Conservation (phyloP, 225 moss, liverwort and hornwort genomes). For the Polytrichum formosum region DNA sequence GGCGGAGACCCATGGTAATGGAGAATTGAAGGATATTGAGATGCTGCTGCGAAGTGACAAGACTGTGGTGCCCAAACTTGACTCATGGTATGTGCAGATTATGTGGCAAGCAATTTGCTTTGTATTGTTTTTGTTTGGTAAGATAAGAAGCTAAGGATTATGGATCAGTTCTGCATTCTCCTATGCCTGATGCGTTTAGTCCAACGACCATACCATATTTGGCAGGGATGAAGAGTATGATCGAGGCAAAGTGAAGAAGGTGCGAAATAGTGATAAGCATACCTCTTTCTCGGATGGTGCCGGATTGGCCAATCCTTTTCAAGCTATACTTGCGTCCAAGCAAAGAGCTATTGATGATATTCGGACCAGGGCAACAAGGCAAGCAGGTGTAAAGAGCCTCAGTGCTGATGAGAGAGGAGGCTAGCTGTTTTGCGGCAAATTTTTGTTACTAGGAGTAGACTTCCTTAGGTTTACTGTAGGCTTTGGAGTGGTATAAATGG, state of each 20-base stretch:
- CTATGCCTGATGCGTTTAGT: neutral
- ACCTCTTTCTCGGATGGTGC: slow-evolving; percentile 20
- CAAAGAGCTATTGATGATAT: slow-evolving; percentile 18
- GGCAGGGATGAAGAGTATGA: slow-evolving; percentile 65
- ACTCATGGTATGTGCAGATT: slow-evolving; percentile 29
- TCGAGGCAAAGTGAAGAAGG: slow-evolving; percentile 55
- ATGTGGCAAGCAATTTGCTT: too few relatives aligned
- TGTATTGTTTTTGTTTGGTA: too few relatives aligned
- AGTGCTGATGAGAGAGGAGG: slow-evolving; percentile 17
- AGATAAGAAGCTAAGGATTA: too few relatives aligned
- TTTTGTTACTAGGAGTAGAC: too few relatives aligned
- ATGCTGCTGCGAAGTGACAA: slow-evolving; percentile 35
- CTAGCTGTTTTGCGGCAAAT: neutral
- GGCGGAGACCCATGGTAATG: slow-evolving; percentile 32
- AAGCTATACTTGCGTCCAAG: slow-evolving; percentile 33
- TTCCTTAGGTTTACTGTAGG: too few relatives aligned
- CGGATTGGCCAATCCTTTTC: slow-evolving; percentile 36
- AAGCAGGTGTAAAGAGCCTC: slow-evolving; percentile 19
- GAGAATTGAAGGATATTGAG: slow-evolving; percentile 30
- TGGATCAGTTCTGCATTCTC: neutral
- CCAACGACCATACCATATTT: neutral
- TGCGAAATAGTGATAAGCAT: slow-evolving; percentile 28
- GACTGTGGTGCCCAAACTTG: slow-evolving; percentile 24
- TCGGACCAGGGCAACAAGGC: slow-evolving; percentile 7
- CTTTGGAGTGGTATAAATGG: too few relatives aligned